Base-by-base conservation (phyloP, 2,329 filamentous ascomycete genomes). In the Sporothrix sp. region DNA sequence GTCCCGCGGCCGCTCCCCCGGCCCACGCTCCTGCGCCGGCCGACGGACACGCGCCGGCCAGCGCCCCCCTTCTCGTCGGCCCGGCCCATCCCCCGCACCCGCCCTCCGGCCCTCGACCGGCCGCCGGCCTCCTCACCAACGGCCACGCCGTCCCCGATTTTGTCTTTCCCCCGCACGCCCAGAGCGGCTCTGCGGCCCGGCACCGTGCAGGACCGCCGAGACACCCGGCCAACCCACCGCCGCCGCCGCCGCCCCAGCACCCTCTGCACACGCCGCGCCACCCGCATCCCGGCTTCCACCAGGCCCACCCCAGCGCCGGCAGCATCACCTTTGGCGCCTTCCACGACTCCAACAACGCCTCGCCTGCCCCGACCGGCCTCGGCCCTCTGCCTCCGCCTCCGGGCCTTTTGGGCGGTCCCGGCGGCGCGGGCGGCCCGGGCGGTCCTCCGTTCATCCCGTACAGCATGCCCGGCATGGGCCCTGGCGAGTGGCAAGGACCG, bases 251-350 rank as follows among this genome's bases (percentile, higher is more conserved):
- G 5, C 28, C 42, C 10, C 43, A 45, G 18, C 43, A 45, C 14
- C 42, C 43, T 23, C 30, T 45, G 18, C 43, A 45, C 30, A 30
- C 18, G 7, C 44, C 37, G 9, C 44, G 37, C 3, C 40, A 35
- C 2, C 51, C 11, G 6, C 49, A 50, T 21, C 36, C 21, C 9
- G n/a, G 49, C 11, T 48, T 73, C 57, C 75, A 79, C 56, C 74
- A 78, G 47, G 62, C 71, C 36, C 77, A 75, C 49, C 71, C 70
- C 13, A 81, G 74, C 60, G 73, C 73, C 52, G 70, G 74, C 33
- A 79, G 72, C 60, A 65, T 81, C 47, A 70, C 79, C 54, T 81
- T 82, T 58, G 75, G 75, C 30, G 68, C 68, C 7, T 74, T 76
- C 54, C 65, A 71, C 28, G 73, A 71, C 16, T 82, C 79, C 11